Base-by-base conservation (phyloP, 768 basidiomycete genomes). In the Naganishia friedmannii region DNA sequence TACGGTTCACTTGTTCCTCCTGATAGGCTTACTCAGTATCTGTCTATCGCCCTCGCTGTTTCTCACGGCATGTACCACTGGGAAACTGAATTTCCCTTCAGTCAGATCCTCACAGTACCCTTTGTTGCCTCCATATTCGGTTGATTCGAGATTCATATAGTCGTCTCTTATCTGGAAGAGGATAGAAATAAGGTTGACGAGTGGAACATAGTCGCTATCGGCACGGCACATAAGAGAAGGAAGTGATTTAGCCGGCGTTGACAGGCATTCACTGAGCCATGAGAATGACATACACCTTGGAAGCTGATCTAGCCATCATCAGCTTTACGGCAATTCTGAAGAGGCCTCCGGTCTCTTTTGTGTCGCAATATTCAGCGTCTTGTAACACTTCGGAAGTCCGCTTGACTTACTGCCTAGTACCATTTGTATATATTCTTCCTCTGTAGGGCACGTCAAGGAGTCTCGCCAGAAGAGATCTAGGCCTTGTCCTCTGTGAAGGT, bases 11-110 rank as follows among this genome's bases (percentile, higher is more conserved):
- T n/a, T n/a, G n/a, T n/a, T n/a, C n/a, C n/a, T n/a, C n/a, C n/a
- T n/a, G n/a, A n/a, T n/a, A 5, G 37, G 83, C 89, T 72, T 74
- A 94, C 93, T 94, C 66, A 96, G 84, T 39, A 98, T 85, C 79
- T 89, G 89, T 39, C 87, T 85, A 80, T 92, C 84, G 77, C 93
- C 87, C 37, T 45, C 60, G 46, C 58, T 58, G 8, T 90, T 86
- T 34, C 90, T 88, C 56, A 97, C 88, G 23, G 90, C 88, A 79
- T 97, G 95, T 0, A 98, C 88, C 37, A 97, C 85, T 0, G 93
- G 94, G 82, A 98, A 98, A 3, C 92, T 94, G 83, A 98, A 98
- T 80, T 98, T 98, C 8, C 95, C 95, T 82, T 97, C 95, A 0
- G 91, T 89, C 17, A 98, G 84, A 78, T 98, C 95, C 81, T 98